Base-by-base conservation (phyloP, 2,329 filamentous ascomycete genomes). In the Reticulascus tulasneorum region DNA sequence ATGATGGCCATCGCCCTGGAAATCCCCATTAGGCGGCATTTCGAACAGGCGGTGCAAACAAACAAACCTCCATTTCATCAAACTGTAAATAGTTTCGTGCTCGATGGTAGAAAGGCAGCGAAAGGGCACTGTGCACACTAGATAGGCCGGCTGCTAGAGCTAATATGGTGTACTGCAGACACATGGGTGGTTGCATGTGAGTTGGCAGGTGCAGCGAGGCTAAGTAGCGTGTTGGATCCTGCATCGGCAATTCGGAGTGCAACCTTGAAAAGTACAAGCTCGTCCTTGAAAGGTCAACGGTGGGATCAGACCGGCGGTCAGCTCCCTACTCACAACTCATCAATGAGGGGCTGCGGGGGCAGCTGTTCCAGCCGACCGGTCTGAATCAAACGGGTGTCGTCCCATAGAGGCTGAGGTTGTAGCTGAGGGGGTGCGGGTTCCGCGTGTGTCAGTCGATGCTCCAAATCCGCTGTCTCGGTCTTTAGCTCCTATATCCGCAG, bases 361-460 rank as follows among this genome's bases (percentile, higher is more conserved):
- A 53, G 45, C 29, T 54, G 46, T 33, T 60, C 56, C 33, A 51
- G 53, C 3, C 55, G 46, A 2, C 55, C 54, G 7, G 52, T 50
- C 13, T 52, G 43, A 7, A 23, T 15, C 9, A 37, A 34, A 4
- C 28, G 29, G 11, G 22, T n/a, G 12, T 42, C 35, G 12, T 40
- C 44, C 7, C 17, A 6, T 2, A 43, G 37, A 6, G 50, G 15
- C n/a, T n/a, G n/a, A n/a, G n/a, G n/a, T n/a, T n/a, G n/a, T n/a
- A n/a, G n/a, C n/a, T n/a, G 9, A 35, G 28, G 17, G 40, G 38
- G 3, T 23, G 16, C 18, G 4, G 23, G 20, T 19, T 16, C 11
- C n/a, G 15, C 23, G 15, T 23, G 35, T 20, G 7, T 29, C 23
- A 17, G n/a, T 9, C 8, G 17, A 20, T 9, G n/a, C n/a, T n/a